Evolutionary conservation across 2,329 filamentous ascomycete species (phyloP), one percentile per base, ranked within the genome.

Genomic region (Pyrenophora teres): DNA sequence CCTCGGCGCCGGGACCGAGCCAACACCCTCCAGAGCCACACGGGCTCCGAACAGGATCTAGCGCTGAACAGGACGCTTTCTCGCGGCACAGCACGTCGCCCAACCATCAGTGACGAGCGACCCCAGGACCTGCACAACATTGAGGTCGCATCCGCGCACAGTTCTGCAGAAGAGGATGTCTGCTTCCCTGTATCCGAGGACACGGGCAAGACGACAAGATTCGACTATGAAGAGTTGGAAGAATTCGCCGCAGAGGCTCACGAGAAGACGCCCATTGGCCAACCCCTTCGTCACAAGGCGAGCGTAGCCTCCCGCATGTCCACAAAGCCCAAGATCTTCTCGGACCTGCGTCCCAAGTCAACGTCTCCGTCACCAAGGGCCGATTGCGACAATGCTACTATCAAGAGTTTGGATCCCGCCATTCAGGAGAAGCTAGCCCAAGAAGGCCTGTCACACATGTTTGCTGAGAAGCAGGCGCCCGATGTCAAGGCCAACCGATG

Each of bases 181-280:
- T 96, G 92, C 77, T 96, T 95, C 61, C 90, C 90, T 2, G 82
- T 87, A n/a, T 83, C 86, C 25, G 69, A 74, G 57, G 86, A 89
- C 52, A 84, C 87, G n/a, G 86, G 89, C 56, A 88, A 90, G 66
- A 86, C 93, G 2, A 87, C 89, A 53, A 91, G 92, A 62, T 87
- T 87, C 56, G 92, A 97, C 72, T 97, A 93, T 64, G 92, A 97
- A 67, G 92, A 92, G 60, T 81, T 99, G 27, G 93, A 99, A 72
- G 90, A 91, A 62, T 97, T 97, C 64, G 89, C 97, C 27, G 85
- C 83, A 45, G 81, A 88, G 52, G 69, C 71, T 21, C 77, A 79
- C 45, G 71, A 73, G 19, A 78, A 76, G 68, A 79, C 77, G 0
- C 77, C 76, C 3, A 77, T 78, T 15, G 71, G 69, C 27, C 74